These are phyloP conservation scores for Globisporangium megalacanthum DNA, from an alignment of 352 stramenopile genomes.

Conservation along the genomic window DNA sequence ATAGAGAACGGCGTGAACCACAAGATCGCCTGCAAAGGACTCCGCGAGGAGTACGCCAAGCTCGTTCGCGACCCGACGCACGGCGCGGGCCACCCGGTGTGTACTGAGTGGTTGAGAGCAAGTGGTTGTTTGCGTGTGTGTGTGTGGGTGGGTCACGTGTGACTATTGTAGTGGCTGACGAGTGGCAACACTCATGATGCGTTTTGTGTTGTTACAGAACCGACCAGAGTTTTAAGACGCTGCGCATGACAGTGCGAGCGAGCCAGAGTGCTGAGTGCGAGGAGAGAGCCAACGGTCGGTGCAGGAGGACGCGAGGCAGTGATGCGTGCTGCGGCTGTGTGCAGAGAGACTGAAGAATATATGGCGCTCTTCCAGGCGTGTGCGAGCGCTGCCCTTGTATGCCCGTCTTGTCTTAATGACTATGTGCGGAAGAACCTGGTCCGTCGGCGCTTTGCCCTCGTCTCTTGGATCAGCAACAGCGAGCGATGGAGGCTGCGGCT, in stretches of 20 bases:
- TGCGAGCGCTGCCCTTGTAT: conserved; percentile 1
- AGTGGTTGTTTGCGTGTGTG: background rate
- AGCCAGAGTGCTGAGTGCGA: conserved; percentile 1
- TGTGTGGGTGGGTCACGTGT: background rate
- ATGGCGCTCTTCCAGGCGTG: conserved; percentile 13
- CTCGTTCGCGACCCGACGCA: conserved; percentile 79
- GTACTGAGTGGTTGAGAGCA: conserved; percentile 1
- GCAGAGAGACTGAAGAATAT: conserved; percentile 11
- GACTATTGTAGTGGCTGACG: background rate
- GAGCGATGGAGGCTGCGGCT: conserved; percentile 21
- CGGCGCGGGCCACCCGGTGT: conserved; percentile 63
- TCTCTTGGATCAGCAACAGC: conserved; percentile 34
- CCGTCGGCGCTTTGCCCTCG: conserved; percentile 39
- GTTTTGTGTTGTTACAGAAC: conserved; percentile 14
- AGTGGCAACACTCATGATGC: background rate
- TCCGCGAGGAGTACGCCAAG: conserved; percentile 80
- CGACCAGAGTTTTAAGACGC: conserved; percentile 21
- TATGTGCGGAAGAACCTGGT: conserved; percentile 9
- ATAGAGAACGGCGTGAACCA: conserved; percentile 87
- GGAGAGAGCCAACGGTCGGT: background rate
- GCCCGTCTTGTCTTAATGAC: conserved; percentile 9
- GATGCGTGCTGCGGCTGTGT: conserved; percentile 11
- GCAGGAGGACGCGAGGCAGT: conserved; percentile 1
- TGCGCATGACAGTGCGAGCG: conserved; percentile 11
- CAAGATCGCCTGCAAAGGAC: conserved; percentile 77